A percentile compares a stretch with the other conserved stretches of the same genome.
These are phyloP conservation scores for Jatropha multifida DNA, from an alignment of 441 rosid genomes.

Conservation along the genomic window DNA sequence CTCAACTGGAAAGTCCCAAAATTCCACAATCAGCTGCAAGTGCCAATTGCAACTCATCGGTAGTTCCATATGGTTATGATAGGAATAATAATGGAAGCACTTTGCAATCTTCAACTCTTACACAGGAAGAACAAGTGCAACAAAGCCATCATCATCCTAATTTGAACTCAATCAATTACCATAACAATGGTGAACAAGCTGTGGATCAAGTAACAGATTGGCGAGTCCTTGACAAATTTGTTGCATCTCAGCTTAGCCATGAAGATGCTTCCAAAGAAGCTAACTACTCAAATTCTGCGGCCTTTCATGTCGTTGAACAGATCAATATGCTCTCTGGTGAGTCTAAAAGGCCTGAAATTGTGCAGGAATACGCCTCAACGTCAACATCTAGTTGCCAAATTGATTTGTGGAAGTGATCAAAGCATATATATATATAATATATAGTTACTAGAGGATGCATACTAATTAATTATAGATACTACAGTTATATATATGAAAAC, in stretches of 20 bases:
- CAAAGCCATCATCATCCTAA: conserved; percentile 45
- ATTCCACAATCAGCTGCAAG: conserved; percentile 46
- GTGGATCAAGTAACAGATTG: conserved; percentile 84
- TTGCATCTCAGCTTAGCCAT: conserved; percentile 93
- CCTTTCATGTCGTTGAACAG: conserved; percentile 45
- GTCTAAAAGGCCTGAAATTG: conserved; percentile 46
- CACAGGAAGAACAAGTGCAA: conserved; percentile 53
- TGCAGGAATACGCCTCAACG: conserved; percentile 65
- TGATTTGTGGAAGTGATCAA: conserved; percentile 79
- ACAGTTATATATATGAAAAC: conserved; percentile 21
- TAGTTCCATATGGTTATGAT: conserved; percentile 42
- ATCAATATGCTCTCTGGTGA: conserved; percentile 37
- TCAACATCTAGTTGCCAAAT: conserved; percentile 76
- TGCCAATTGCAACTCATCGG: conserved; percentile 39
- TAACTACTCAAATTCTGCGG: conserved; percentile 34
- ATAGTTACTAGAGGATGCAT: conserved; percentile 30
- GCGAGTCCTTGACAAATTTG: conserved; percentile 95
- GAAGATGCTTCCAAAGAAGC: conserved; percentile 54
- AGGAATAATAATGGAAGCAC: conserved; percentile 42
- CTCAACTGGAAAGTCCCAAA: conserved; percentile 84
- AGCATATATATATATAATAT: conserved; percentile 19
- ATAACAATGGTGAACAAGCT: conserved; percentile 40
- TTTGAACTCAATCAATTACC: conserved; percentile 41
- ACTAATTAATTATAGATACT: conserved; percentile 47
- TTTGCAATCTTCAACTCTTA: conserved; percentile 55